A percentile compares a stretch with the other conserved stretches of the same genome.
Evolutionary conservation across 345 rosid genomes (phyloP).

Genomic region (Anastatica hierochuntica): DNA sequence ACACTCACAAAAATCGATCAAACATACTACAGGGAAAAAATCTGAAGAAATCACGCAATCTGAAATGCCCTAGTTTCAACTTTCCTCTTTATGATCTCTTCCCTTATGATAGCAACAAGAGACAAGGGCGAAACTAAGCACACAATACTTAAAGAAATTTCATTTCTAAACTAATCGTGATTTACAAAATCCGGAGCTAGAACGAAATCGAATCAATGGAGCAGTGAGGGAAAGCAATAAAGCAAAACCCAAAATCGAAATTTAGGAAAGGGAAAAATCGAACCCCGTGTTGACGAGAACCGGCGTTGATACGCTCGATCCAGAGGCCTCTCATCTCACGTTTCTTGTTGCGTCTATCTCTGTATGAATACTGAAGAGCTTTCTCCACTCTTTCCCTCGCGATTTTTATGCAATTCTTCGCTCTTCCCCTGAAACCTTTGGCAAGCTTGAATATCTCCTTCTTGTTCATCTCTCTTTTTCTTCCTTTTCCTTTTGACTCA

Average conservation of each 20-base stretch:
- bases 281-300: constrained; percentile 82
- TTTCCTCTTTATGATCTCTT: too few relatives aligned
- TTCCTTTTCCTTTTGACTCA: neutral
- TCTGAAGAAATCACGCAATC: neutral
- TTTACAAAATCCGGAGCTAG: neutral
- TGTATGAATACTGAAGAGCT: constrained; percentile 86
- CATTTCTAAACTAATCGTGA: neutral
- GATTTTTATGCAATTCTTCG: constrained; percentile 84
- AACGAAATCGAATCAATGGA: neutral
- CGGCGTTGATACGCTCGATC: constrained; percentile 94
- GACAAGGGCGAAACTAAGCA: too few relatives aligned
- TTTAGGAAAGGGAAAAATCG: neutral
- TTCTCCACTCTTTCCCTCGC: constrained; percentile 95
- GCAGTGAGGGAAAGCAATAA: constrained; percentile 1
- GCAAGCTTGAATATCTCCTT: constrained; percentile 77
- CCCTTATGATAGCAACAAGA: too few relatives aligned
- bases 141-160: too few relatives aligned
- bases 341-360: constrained; percentile 93
- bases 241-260: neutral
- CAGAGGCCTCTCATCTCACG: constrained; percentile 95
- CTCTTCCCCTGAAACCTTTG: constrained; percentile 88
- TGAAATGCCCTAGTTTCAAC: too few relatives aligned
- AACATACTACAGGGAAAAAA: too few relatives aligned
- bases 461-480: constrained; percentile 57
- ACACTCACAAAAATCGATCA: too few relatives aligned